Percentiles rank a stretch among this genome's conserved stretches.
Conservation (phyloP, 2,329 filamentous ascomycete genomes). For the Neopestalotiopsis sp. region DNA sequence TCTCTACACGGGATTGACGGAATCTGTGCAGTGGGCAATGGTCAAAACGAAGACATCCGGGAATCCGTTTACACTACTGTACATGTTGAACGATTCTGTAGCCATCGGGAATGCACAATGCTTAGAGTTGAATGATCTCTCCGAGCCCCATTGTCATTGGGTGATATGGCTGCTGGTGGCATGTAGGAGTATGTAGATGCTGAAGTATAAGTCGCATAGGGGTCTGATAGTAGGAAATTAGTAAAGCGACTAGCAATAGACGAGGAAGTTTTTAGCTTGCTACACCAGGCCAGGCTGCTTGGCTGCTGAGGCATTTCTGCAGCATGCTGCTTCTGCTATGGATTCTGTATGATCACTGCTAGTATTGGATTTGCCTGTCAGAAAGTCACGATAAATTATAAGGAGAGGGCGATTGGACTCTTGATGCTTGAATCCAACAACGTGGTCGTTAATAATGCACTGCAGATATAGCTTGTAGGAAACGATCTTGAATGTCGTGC, state of each 20-base stretch:
- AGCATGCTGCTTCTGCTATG: too few species aligned
- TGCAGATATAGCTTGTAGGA: neutral
- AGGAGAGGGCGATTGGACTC: conserved; percentile 17
- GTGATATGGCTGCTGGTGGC: neutral
- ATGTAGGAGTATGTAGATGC: neutral
- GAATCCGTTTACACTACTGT: neutral
- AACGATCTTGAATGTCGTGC: neutral
- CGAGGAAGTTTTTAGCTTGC: too few species aligned
- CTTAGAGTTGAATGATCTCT: too few species aligned
- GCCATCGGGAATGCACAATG: too few species aligned
- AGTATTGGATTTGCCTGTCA: too few species aligned
- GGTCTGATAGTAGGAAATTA: neutral
- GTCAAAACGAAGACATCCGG: neutral
- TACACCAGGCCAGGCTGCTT: too few species aligned
- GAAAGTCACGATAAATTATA: too few species aligned
- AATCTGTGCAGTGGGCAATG: neutral
- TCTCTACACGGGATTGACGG: neutral
- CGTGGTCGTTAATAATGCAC: neutral
- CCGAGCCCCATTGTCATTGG: too few species aligned
- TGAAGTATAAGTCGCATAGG: neutral
- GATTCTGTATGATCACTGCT: too few species aligned
- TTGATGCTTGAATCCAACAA: conserved; percentile 9
- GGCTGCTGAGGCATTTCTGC: too few species aligned
- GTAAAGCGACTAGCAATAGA: too few species aligned
- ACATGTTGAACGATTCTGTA: too few species aligned